Evolutionary conservation across 805 yeast genomes (phyloP).

Genomic region (Teunomyces kruisii): DNA sequence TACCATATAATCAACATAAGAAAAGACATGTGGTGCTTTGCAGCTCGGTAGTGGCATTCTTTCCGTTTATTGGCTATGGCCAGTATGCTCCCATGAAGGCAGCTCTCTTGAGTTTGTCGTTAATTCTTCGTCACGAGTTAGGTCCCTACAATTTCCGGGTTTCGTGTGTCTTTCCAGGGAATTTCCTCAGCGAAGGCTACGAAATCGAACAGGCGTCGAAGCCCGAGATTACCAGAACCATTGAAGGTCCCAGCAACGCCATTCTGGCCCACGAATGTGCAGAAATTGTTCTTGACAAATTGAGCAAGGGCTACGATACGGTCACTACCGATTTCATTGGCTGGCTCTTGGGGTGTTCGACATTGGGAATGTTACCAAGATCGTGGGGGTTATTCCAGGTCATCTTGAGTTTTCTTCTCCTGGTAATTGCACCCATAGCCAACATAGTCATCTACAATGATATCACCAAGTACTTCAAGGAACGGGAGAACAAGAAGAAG

Average conservation of each 20-base stretch:
- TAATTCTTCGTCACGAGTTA: constrained; percentile 79
- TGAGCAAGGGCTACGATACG: constrained; percentile 67
- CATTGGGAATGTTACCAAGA: constrained; percentile 71
- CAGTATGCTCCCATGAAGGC: constrained; percentile 90
- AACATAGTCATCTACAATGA: constrained; percentile 51
- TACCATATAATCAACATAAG: constrained; percentile 23
- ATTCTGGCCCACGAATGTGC: constrained; percentile 70
- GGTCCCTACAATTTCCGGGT: constrained; percentile 66
- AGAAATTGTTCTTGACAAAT: constrained; percentile 50
- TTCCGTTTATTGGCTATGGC: constrained; percentile 86
- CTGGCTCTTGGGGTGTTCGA: constrained; percentile 69
- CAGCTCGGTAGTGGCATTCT: constrained; percentile 80
- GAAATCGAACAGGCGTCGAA: constrained; percentile 78
- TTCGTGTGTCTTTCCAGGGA: constrained; percentile 82
- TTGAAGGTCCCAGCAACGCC: constrained; percentile 83
- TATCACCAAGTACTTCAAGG: constrained; percentile 49
- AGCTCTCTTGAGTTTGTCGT: constrained; percentile 74
- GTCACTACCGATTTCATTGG: constrained; percentile 83
- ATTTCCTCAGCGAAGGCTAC: constrained; percentile 86
- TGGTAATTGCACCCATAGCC: constrained; percentile 54
- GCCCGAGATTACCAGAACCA: constrained; percentile 75
- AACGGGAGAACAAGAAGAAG: constrained; percentile 7
- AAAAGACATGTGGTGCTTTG: constrained; percentile 55
- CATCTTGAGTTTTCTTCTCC: constrained; percentile 33
- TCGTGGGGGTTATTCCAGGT: constrained; percentile 50